phyloP scores from a whole-genome alignment of 2,329 filamentous ascomycete genomes.

The Xylaria sp. region DNA sequence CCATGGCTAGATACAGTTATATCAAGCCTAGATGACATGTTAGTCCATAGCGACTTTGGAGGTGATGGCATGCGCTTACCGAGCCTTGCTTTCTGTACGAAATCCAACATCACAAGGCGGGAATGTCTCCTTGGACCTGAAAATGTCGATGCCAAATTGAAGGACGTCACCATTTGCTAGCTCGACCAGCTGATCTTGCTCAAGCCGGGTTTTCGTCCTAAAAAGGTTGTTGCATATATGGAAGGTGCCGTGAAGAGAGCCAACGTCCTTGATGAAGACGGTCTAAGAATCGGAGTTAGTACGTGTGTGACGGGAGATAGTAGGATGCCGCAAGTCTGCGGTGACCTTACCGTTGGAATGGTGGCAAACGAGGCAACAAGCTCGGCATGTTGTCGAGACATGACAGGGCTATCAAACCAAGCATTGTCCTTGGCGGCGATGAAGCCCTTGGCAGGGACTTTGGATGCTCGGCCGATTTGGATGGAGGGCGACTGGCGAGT shows the following conservation, averaged over 20 bases:
- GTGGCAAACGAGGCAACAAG: constrained; percentile 47
- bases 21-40: constrained; percentile 10
- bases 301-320: neutral
- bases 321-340: neutral
- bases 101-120: constrained; percentile 44
- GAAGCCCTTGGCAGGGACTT: constrained; percentile 47
- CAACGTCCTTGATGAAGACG: constrained; percentile 49
- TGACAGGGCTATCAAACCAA: constrained; percentile 72
- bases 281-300: constrained; percentile 42
- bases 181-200: constrained; percentile 11
- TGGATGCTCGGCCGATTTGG: constrained; percentile 50
- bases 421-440: constrained; percentile 53
- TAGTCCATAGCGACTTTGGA: constrained; percentile 3
- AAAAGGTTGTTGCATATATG: constrained; percentile 38
- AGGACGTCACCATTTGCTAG: constrained; percentile 42
- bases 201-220: constrained; percentile 30
- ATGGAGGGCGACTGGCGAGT: constrained; percentile 28
- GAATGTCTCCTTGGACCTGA: constrained; percentile 40
- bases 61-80: constrained; percentile 12
- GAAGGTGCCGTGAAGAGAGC: constrained; percentile 58
- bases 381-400: constrained; percentile 69
- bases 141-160: constrained; percentile 45
- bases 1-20: neutral
- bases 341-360: constrained; percentile 43
- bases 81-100: constrained; percentile 31